Conservation (phyloP, 139 green algal species). For the Picochlorum sp. region DNA sequence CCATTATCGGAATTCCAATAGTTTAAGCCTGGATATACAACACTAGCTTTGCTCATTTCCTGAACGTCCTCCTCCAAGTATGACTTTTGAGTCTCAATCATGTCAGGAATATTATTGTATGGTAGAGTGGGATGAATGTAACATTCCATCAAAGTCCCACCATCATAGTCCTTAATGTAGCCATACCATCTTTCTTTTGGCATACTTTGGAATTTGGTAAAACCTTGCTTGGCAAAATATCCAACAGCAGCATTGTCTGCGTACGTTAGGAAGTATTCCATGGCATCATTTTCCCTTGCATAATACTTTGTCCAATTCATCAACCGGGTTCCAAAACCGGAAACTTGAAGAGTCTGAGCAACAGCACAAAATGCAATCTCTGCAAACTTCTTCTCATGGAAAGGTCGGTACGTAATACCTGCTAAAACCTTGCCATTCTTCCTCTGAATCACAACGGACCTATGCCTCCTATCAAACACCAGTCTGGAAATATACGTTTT, state of each 20-base stretch:
- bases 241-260: conserved; percentile 98
- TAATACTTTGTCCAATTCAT: conserved; percentile 94
- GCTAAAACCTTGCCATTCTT: conserved; percentile 57
- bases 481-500: conserved; percentile 95
- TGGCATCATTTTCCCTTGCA: conserved; percentile 60
- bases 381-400: conserved; percentile 62
- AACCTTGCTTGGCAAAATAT: conserved; percentile 97
- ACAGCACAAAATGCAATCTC: conserved; percentile 99
- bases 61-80: conserved; percentile 56
- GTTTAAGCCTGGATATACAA: conserved; percentile 55
- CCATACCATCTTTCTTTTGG: conserved; percentile 59
- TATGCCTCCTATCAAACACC: conserved; percentile 74
- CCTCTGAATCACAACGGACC: conserved; percentile 55
- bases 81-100: conserved; percentile 44
- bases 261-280: conserved; percentile 95
- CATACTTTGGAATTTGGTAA: conserved; percentile 80
- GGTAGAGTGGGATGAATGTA: conserved; percentile 61
- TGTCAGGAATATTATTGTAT: conserved; percentile 49
- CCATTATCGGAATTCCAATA: conserved; percentile 19
- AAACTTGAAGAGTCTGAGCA: conserved; percentile 82
- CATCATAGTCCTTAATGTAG: conserved; percentile 99
- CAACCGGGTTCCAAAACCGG: conserved; percentile 89
- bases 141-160: conserved; percentile 97
- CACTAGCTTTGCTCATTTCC: conserved; percentile 64
- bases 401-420: conserved; percentile 93